Base-by-base conservation (phyloP, 140 eudicot species). In the Oenanthe javanica region DNA sequence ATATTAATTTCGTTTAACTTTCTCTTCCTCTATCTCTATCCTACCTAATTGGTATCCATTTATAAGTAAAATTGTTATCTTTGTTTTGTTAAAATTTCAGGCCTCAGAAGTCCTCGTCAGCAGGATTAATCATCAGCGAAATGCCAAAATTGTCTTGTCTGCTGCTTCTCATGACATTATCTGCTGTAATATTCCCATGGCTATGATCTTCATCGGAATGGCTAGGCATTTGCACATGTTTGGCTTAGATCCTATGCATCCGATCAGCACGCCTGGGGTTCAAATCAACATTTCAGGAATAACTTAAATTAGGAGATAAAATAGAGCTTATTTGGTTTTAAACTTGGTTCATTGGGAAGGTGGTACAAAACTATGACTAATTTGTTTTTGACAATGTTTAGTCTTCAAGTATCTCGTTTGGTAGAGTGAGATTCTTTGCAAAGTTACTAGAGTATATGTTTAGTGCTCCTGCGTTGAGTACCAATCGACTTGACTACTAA, bases 41-140 rank as follows among this genome's bases (percentile, higher is more conserved):
- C 1, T 72, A 40, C 0, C 48, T 23, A 19, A 23, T 72, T 72
- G 16, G 9, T 72, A 38, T 42, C 15, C 1, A 15, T 74, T 47
- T n/a, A n/a, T 7, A 11, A 47, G 9, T 19, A 36, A 38, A 7
- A 2, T 18, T 21, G 27, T 8, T 21, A 8, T 25, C n/a, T 46
- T 47, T 45, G 0, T 4, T 21, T 23, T n/a, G 16, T 45, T 1
- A 4, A n/a, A 31, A 47, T 74, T 74, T 2, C 14, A 74, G 78
- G 59, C 78, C 40, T 2, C 78, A 74, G 78, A n/a, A 46, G 18
- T 10, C 77, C 49, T 72, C 77, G 19, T 43, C 77, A 19, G 77
- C 77, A 23, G 57, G 4, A 74, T 46, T 57, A 74, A 45, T 47
- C 40, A 25, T 74, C 36, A 4, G 4, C 2, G 43, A 36, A n/a